A percentile compares a stretch with the other conserved stretches of the same genome.
Evolutionary conservation across 106 monocot genomes (phyloP).

Genomic region (Triglochin maritima): DNA sequence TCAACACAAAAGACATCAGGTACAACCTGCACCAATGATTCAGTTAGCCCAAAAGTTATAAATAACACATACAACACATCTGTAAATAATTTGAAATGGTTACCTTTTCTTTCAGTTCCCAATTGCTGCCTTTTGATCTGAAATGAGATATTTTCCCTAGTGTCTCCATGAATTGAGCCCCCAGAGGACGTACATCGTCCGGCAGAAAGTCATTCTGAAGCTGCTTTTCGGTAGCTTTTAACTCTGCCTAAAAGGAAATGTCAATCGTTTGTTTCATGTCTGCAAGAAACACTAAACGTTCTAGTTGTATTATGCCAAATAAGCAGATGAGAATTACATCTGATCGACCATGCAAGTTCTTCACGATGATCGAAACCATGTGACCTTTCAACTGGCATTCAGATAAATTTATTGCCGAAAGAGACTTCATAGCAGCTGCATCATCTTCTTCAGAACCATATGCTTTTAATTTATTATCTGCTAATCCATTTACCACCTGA

Average conservation of each 20-base stretch:
- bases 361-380: slow-evolving; percentile 45
- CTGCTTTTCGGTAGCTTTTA: slow-evolving; percentile 35
- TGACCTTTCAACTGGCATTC: slow-evolving; percentile 37
- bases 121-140: slow-evolving; percentile 14
- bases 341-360: slow-evolving; percentile 34
- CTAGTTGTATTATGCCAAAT: neutral
- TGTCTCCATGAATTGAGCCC: slow-evolving; percentile 40
- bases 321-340: slow-evolving; percentile 28
- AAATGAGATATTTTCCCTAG: slow-evolving; percentile 15
- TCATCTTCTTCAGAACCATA: slow-evolving; percentile 81
- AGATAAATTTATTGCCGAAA: slow-evolving; percentile 26
- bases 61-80: neutral
- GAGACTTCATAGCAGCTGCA: slow-evolving; percentile 36
- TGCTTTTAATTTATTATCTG: slow-evolving; percentile 12
- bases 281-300: neutral
- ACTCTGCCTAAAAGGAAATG: slow-evolving; percentile 35
- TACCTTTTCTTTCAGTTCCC: slow-evolving; percentile 20
- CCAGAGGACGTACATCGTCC: slow-evolving; percentile 60
- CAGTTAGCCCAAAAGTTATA: neutral
- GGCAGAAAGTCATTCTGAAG: slow-evolving; percentile 48
- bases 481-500: slow-evolving; percentile 24
- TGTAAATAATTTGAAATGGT: neutral
- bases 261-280: neutral
- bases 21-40: slow-evolving; percentile 34
- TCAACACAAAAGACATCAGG: slow-evolving; percentile 28